Conservation (phyloP, 108 stramenopile species). For the Nitzschia sp. region DNA sequence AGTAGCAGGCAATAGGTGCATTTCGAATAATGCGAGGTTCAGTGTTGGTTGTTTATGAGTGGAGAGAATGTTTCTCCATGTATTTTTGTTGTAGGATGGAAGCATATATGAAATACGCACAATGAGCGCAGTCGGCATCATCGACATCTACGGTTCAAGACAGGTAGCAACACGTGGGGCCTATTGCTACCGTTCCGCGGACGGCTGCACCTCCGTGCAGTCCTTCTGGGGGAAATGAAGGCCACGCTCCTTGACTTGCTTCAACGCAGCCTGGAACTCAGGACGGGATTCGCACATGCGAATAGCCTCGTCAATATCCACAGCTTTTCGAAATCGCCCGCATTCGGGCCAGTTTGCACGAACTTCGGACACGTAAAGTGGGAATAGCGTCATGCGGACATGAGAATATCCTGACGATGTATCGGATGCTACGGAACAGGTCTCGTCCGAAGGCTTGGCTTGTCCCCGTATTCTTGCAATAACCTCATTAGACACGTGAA, state of each 20-base stretch:
- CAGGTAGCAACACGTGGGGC: too few species aligned
- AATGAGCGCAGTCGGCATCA: too few species aligned
- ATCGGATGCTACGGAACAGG: slow-evolving; percentile 45
- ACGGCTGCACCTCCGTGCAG: background rate
- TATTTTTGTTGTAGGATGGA: too few species aligned
- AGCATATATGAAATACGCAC: too few species aligned
- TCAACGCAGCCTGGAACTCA: slow-evolving; percentile 63
- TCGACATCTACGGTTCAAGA: too few species aligned
- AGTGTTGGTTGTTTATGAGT: too few species aligned
- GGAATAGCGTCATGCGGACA: slow-evolving; percentile 75
- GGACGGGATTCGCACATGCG: slow-evolving; percentile 60
- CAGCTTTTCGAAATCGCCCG: slow-evolving; percentile 71
- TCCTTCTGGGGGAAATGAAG: slow-evolving; percentile 42
- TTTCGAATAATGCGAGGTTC: too few species aligned
- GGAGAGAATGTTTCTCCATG: too few species aligned
- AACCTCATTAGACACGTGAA: background rate
- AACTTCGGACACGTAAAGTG: slow-evolving; percentile 83
- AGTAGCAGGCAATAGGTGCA: too few species aligned
- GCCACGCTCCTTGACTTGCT: slow-evolving; percentile 63
- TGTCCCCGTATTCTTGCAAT: slow-evolving; percentile 10
- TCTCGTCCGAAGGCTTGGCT: slow-evolving; percentile 27
- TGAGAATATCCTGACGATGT: slow-evolving; percentile 43
- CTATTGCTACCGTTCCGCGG: background rate
- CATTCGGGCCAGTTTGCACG: slow-evolving; percentile 84
- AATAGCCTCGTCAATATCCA: slow-evolving; percentile 83